Percentiles rank a stretch among this genome's conserved stretches.
These are phyloP conservation scores for Nannochloropsis oceanica DNA, from an alignment of 108 stramenopile species.

Conservation along the genomic window DNA sequence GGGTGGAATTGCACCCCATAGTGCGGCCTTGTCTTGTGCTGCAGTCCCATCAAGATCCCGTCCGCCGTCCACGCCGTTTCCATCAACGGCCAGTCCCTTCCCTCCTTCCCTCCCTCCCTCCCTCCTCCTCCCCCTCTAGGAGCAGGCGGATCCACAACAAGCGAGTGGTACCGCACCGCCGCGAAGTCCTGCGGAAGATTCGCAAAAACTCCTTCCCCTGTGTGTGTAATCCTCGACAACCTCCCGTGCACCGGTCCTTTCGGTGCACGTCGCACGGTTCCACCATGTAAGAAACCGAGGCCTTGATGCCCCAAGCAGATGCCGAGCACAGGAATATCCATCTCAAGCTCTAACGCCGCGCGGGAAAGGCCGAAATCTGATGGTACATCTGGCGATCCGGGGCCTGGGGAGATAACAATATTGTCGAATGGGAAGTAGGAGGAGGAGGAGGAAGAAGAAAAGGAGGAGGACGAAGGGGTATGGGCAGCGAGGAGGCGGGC, in stretches of 20 bases:
- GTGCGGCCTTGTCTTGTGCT: constrained; percentile 55
- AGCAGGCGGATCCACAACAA: constrained; percentile 45
- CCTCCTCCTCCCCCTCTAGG: not conserved
- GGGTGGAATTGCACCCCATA: constrained; percentile 92
- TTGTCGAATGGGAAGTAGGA: constrained; percentile 44
- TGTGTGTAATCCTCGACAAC: constrained; percentile 44
- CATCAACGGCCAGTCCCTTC: not conserved
- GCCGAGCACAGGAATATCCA: constrained; percentile 59
- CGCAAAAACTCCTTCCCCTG: constrained; percentile 14
- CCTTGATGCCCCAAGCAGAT: constrained; percentile 87
- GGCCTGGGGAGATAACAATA: constrained; percentile 67
- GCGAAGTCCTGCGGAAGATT: constrained; percentile 35
- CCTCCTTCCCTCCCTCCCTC: not conserved
- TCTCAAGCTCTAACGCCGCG: constrained; percentile 35
- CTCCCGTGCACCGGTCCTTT: constrained; percentile 70
- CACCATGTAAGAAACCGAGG: constrained; percentile 54
- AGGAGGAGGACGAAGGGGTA: not conserved
- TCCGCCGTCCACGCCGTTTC: constrained; percentile 32
- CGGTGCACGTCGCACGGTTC: constrained; percentile 21
- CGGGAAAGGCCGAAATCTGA: constrained; percentile 51
- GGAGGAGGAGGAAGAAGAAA: not conserved
- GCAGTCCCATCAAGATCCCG: constrained; percentile 52
- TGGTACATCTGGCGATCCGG: constrained; percentile 50
- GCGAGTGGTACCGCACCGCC: constrained; percentile 86
- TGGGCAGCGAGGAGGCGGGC: not conserved